Evolutionary conservation across 345 rosid species (phyloP), one percentile per base, ranked within the genome.

Genomic region (Cardamine occulta): DNA sequence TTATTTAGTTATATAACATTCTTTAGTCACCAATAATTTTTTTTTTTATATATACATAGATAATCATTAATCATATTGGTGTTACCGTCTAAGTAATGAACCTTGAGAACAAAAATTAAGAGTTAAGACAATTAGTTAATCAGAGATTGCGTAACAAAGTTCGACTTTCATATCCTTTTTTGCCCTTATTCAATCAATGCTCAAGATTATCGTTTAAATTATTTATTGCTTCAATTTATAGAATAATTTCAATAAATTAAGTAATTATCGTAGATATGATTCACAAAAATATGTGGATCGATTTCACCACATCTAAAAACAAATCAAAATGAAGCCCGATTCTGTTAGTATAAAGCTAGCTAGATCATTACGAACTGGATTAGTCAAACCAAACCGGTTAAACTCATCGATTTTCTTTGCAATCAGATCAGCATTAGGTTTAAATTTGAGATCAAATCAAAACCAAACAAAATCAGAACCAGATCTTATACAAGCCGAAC

Each of bases 61-160:
- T 28, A 28, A 47, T 14, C 18, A 15, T 31, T 14, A 67, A 21
- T 67, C 19, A 17, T 69, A 31, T 53, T 54, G 64, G 52, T 76
- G 63, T 67, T 51, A 19, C 44, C 44, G 35, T 67, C 26, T 68
- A 54, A 69, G 70, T 42, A 53, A 75, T 54, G 39, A 52, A 42
- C 55, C n/a, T 40, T 2, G 28, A 51, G 24, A 29, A 58, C 23
- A 49, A n/a, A 26, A 29, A 57, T 58, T 23, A 23, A 48, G 73
- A 74, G 73, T 48, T 13, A 45, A 45, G 60, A 57, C 59, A 47
- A 66, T 74, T 58, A 74, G 5, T 73, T 42, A 65, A 73, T 54
- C 26, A 29, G 19, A 64, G 56, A 64, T 54, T 54, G 26, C 70
- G 70, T 73, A 21, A 31, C 58, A 56, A 65, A 56, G 39, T 64